Conservation (phyloP, 768 basidiomycete species). For the Cantharellus cinnabarinus region DNA sequence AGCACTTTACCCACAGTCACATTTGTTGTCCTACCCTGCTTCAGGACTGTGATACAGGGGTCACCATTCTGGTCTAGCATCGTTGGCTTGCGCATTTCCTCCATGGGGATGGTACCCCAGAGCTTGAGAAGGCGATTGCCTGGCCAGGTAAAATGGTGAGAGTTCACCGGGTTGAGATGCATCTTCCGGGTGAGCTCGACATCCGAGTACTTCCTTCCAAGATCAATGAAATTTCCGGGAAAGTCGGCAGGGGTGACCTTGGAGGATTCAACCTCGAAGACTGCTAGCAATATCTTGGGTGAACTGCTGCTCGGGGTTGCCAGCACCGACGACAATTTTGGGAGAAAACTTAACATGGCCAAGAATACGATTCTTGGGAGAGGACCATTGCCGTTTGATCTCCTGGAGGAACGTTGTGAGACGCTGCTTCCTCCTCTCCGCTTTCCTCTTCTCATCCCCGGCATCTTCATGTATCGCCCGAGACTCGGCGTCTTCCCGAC, state of each 20-base stretch:
- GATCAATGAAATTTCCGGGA: constrained; percentile 6
- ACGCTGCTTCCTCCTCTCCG: constrained; percentile 3
- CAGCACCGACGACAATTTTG: constrained; percentile 2
- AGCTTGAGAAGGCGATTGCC: constrained; percentile 6
- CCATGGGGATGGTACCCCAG: constrained; percentile 4
- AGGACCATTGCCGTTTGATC: constrained; percentile 2
- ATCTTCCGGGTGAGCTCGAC: constrained; percentile 3
- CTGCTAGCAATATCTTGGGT: constrained; percentile 5
- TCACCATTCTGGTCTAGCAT: constrained; percentile 4
- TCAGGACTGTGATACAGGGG: constrained; percentile 8
- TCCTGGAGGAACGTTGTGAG: constrained; percentile 5
- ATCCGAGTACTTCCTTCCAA: constrained; percentile 4
- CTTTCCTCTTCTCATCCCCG: constrained; percentile 5
- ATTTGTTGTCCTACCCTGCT: constrained; percentile 6
- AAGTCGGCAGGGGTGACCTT: constrained; percentile 4
- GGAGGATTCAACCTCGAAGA: constrained; percentile 7
- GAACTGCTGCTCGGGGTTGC: constrained; percentile 2
- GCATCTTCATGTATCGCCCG: neutral
- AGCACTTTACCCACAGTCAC: constrained; percentile 6
- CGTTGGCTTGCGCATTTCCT: constrained; percentile 1
- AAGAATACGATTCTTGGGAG: constrained; percentile 5
- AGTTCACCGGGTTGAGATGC: constrained; percentile 1
- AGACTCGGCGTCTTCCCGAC: neutral
- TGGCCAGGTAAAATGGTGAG: neutral
- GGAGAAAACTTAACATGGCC: constrained; percentile 4